phyloP scores from a whole-genome alignment of 1,284 basidiomycete species.

The Fomitopsis schrenkii region DNA sequence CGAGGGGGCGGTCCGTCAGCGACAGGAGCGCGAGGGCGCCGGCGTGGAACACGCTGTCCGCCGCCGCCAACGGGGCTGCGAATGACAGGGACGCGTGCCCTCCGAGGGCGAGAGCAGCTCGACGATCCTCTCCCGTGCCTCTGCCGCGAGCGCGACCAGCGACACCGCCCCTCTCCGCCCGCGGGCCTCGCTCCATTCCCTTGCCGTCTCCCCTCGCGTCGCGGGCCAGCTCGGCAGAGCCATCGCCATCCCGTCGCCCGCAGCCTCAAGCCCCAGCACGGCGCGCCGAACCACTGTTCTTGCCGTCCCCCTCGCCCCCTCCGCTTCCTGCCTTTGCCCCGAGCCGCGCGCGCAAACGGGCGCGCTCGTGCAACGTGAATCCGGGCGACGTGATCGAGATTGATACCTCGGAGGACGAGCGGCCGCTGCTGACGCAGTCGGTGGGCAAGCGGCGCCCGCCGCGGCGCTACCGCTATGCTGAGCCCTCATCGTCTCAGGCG shows the following conservation, averaged over 20 bases:
- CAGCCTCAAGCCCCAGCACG: background rate
- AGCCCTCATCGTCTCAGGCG: conserved; percentile 16
- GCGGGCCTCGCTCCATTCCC: background rate
- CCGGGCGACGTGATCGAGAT: conserved; percentile 12
- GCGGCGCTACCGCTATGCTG: background rate
- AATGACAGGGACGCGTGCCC: background rate
- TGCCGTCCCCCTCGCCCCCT: conserved; percentile 3
- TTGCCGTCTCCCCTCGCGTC: background rate
- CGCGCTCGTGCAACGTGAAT: background rate
- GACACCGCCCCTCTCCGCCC: background rate
- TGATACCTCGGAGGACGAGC: conserved; percentile 7
- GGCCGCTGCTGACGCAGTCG: background rate
- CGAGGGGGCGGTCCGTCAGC: background rate
- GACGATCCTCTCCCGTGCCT: background rate
- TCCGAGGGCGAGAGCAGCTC: background rate
- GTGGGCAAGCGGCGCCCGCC: background rate
- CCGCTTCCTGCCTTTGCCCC: background rate
- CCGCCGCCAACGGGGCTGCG: background rate
- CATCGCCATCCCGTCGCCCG: background rate
- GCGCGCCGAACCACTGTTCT: background rate
- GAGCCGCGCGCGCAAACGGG: background rate
- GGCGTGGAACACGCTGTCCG: background rate
- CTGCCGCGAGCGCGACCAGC: background rate
- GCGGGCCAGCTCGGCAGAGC: background rate
- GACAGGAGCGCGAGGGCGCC: background rate